phyloP scores from a whole-genome alignment of 805 yeast species.

The Nakazawaea ernobii region DNA sequence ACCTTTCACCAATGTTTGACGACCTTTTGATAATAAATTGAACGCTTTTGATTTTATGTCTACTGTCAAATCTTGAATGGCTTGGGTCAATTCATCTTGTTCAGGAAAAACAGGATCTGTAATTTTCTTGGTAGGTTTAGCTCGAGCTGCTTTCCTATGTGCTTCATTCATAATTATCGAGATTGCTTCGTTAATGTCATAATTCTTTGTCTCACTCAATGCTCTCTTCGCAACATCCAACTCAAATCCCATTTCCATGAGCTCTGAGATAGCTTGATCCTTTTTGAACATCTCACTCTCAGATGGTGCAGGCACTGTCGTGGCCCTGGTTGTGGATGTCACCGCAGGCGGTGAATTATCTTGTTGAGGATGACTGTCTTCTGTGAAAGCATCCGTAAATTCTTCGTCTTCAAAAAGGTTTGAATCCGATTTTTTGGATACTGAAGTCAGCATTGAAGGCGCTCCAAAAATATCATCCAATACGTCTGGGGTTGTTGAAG shows the following conservation, averaged over 20 bases:
- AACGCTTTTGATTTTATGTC: conserved; percentile 59
- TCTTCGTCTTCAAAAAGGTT: conserved; percentile 28
- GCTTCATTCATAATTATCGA: conserved; percentile 59
- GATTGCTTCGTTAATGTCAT: conserved; percentile 60
- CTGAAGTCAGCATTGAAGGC: background rate
- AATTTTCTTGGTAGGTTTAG: background rate
- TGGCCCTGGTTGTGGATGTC: background rate
- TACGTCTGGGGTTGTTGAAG: background rate
- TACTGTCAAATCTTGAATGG: conserved; percentile 48
- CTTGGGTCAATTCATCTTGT: conserved; percentile 29
- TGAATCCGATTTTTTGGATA: background rate
- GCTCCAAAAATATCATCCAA: conserved; percentile 9
- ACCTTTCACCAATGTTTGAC: conserved; percentile 55
- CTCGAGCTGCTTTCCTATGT: conserved; percentile 27
- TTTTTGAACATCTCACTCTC: conserved; percentile 14
- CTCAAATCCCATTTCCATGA: conserved; percentile 77
- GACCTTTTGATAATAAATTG: conserved; percentile 50
- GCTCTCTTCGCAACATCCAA: conserved; percentile 57
- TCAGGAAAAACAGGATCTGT: background rate
- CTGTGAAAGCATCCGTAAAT: conserved; percentile 33
- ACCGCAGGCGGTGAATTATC: background rate
- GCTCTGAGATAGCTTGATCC: conserved; percentile 57
- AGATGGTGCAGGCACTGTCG: conserved; percentile 6
- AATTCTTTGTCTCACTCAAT: conserved; percentile 46
- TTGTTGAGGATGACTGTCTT: background rate